Evolutionary conservation across 768 basidiomycete genomes (phyloP).

Genomic region (Podaxis pistillaris): DNA sequence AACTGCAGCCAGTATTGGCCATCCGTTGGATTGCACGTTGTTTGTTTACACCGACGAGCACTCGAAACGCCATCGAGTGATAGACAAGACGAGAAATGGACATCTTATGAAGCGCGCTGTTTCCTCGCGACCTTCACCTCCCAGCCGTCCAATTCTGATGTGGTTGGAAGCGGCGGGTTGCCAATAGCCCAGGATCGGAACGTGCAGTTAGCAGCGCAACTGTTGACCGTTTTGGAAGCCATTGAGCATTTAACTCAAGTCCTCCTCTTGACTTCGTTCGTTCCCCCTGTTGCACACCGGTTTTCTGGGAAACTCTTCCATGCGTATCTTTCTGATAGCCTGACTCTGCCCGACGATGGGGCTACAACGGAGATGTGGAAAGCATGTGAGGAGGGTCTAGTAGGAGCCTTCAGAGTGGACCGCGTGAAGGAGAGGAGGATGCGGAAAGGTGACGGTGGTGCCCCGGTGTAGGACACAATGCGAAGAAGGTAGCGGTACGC

Average conservation of each 20-base stretch:
- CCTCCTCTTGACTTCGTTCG: slow-evolving; percentile 49
- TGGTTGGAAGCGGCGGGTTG: slow-evolving; percentile 15
- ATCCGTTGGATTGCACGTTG: slow-evolving; percentile 60
- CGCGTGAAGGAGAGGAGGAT: slow-evolving; percentile 36
- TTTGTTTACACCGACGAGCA: slow-evolving; percentile 47
- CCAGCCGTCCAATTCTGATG: slow-evolving; percentile 19
- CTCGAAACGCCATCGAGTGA: slow-evolving; percentile 51
- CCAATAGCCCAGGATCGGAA: slow-evolving; percentile 55
- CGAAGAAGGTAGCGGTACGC: slow-evolving; percentile 8
- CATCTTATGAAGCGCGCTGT: slow-evolving; percentile 54
- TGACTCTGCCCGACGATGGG: slow-evolving; percentile 18
- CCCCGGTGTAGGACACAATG: neutral
- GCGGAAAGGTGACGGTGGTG: slow-evolving; percentile 20
- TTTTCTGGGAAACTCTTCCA: slow-evolving; percentile 69
- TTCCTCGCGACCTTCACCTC: slow-evolving; percentile 51
- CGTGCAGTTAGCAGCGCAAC: slow-evolving; percentile 68
- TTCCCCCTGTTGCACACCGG: slow-evolving; percentile 43
- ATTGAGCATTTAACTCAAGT: slow-evolving; percentile 61
- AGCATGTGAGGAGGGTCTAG: slow-evolving; percentile 46
- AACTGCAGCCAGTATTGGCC: slow-evolving; percentile 51
- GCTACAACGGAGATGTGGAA: slow-evolving; percentile 41
- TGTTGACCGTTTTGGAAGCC: slow-evolving; percentile 55
- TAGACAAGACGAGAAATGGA: slow-evolving; percentile 69
- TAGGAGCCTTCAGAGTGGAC: slow-evolving; percentile 48
- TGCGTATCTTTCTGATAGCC: slow-evolving; percentile 38